These are phyloP conservation scores for Fusarium begoniae DNA, from an alignment of 2,329 filamentous ascomycete genomes.

Conservation along the genomic window DNA sequence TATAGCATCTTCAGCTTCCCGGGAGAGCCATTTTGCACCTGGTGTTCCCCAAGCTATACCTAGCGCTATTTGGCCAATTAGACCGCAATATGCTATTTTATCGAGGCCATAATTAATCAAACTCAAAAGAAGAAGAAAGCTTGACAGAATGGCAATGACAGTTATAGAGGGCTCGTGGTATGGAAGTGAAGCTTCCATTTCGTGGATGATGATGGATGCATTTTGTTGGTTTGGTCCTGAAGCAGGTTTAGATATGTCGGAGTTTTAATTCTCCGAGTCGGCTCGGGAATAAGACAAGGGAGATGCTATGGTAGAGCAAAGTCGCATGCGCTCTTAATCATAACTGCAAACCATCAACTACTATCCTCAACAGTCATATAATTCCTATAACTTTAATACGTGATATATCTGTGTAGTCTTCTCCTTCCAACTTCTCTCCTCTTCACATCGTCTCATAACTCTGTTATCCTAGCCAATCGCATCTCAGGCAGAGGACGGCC, in stretches of 20 bases:
- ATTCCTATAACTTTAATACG: fast-evolving
- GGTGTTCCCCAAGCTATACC: slow-evolving; percentile 77
- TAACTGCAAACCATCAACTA: not conserved
- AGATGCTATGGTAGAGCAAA: too few species aligned
- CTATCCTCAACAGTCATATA: too few species aligned
- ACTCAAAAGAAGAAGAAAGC: slow-evolving; percentile 72
- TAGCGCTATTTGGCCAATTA: slow-evolving; percentile 76
- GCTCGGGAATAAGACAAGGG: not conserved
- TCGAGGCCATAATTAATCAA: slow-evolving; percentile 66
- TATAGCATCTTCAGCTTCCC: slow-evolving; percentile 61
- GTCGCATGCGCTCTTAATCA: not conserved
- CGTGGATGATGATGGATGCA: not conserved
- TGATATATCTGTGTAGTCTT: not conserved
- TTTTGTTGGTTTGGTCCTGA: not conserved
- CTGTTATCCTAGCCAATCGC: not conserved
- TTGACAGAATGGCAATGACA: slow-evolving; percentile 67
- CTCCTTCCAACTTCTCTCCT: not conserved
- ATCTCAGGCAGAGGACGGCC: not conserved
- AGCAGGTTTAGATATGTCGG: not conserved
- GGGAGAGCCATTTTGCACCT: slow-evolving; percentile 67
- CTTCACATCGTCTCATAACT: not conserved
- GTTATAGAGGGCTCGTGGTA: slow-evolving; percentile 72
- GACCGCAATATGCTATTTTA: slow-evolving; percentile 70
- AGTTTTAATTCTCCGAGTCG: not conserved
- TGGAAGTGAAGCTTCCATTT: slow-evolving; percentile 49